A percentile compares a stretch with the other conserved stretches of the same genome.
phyloP scores from a whole-genome alignment of 345 rosid species.

The Anacardium occidentale region DNA sequence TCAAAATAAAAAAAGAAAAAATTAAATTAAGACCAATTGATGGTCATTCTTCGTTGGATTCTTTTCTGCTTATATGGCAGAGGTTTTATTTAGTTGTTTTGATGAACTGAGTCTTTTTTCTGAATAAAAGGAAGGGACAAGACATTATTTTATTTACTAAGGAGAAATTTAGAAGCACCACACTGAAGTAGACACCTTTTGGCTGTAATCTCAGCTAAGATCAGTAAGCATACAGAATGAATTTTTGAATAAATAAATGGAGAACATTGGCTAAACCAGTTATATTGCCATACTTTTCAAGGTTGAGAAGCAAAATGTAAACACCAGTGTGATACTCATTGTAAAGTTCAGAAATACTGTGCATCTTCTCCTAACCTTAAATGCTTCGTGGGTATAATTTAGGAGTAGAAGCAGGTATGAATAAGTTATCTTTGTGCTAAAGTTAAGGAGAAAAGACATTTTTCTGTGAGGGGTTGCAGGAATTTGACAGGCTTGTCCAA shows the following conservation, averaged over 20 bases:
- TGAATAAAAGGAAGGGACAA: neutral
- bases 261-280: neutral
- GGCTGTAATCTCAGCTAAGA: neutral
- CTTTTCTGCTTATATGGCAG: neutral
- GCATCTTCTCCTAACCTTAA: neutral
- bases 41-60: neutral
- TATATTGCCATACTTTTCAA: neutral
- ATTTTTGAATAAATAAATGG: neutral
- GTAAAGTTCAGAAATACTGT: neutral
- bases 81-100: neutral
- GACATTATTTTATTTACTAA: neutral
- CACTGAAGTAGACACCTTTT: neutral
- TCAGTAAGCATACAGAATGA: neutral
- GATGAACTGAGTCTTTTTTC: neutral
- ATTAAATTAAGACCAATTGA: neutral
- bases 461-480: neutral
- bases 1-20: no score
- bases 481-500: neutral
- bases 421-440: neutral
- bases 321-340: neutral
- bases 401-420: neutral
- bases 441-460: neutral
- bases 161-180: neutral
- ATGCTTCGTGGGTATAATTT: neutral
- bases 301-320: neutral